Percentiles rank a stretch among this genome's conserved stretches.
phyloP scores from a whole-genome alignment of 202 grass and related monocot species.

The Setaria viridis region DNA sequence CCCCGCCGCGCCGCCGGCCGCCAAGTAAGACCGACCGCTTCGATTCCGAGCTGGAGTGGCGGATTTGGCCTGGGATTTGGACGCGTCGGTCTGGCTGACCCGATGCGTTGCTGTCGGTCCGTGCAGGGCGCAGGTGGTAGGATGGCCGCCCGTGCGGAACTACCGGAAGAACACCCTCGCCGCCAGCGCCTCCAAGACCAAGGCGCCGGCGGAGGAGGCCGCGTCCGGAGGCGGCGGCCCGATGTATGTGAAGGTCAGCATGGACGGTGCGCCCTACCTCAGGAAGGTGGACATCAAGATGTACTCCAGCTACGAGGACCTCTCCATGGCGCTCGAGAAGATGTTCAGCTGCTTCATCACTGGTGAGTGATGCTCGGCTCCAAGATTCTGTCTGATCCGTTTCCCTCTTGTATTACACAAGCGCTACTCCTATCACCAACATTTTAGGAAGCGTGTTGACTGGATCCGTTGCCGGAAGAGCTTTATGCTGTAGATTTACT shows the following conservation, averaged over 20 bases:
- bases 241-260: slow-evolving; percentile 77
- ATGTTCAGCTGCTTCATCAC: slow-evolving; percentile 88
- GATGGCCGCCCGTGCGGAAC: slow-evolving; percentile 83
- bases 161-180: slow-evolving; percentile 77
- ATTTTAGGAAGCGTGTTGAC: background rate
- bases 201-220: slow-evolving; percentile 42
- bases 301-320: slow-evolving; percentile 67
- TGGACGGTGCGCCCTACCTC: slow-evolving; percentile 79
- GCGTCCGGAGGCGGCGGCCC: slow-evolving; percentile 43
- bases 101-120: background rate
- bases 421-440: background rate
- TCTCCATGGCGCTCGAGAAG: slow-evolving; percentile 70
- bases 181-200: slow-evolving; percentile 55
- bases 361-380: slow-evolving; percentile 33
- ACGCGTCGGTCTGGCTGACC: background rate
- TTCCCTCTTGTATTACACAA: background rate
- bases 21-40: slow-evolving; percentile 60
- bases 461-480: slow-evolving; percentile 5
- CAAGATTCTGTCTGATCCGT: background rate
- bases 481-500: slow-evolving; percentile 20
- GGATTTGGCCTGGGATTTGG: background rate
- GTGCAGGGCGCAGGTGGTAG: slow-evolving; percentile 75
- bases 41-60: background rate
- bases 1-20: slow-evolving; percentile 57
- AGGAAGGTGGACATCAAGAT: slow-evolving; percentile 80